Evolutionary conservation across 768 basidiomycete genomes (phyloP), one percentile per base, ranked within the genome.

Genomic region (Mycena vulgaris): DNA sequence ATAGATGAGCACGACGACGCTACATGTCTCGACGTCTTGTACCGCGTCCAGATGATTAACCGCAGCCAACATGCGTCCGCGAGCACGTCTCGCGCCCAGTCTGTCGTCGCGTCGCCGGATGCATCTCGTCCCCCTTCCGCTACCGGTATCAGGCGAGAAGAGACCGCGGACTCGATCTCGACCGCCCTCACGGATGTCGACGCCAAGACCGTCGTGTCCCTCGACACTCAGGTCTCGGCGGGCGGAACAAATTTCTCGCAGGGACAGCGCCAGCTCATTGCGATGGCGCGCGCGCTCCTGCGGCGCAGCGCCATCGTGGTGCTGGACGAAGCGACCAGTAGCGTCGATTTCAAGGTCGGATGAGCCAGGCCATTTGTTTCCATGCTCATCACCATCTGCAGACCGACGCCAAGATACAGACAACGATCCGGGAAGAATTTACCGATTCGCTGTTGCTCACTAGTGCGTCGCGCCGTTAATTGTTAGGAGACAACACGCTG

Each of bases 201-300:
- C 27, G 63, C 75, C 37, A 92, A 89, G 77, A 86, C 84, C 1
- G 83, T 83, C 0, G 83, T 97, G 31, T 86, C 89, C 0, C 85
- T 97, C 9, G 90, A 94, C 30, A 94, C 92, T 0, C 90, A 93
- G 70, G 92, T 97, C 17, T 93, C 94, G 1, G 86, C 94, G 1
- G 95, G 96, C 0, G 96, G 96, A 0, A 86, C 90, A 39, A 97
- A 98, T 83, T 97, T 98, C 79, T 96, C 94, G 1, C 93, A 95
- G 68, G 96, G 97, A 19, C 96, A 98, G 76, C 79, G 95, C 13
- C 96, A 98, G 75, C 82, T 95, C n/a, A 93, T 95, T 61, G 92
- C 94, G 1, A 92, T 95, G 92, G 94, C 95, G 1, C 87, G 95
- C 11, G 94, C 95, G 0, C 83, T 95, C 25, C 83, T 95, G 45